phyloP scores from a whole-genome alignment of 441 rosid species.

The Erysimum cheiri region DNA sequence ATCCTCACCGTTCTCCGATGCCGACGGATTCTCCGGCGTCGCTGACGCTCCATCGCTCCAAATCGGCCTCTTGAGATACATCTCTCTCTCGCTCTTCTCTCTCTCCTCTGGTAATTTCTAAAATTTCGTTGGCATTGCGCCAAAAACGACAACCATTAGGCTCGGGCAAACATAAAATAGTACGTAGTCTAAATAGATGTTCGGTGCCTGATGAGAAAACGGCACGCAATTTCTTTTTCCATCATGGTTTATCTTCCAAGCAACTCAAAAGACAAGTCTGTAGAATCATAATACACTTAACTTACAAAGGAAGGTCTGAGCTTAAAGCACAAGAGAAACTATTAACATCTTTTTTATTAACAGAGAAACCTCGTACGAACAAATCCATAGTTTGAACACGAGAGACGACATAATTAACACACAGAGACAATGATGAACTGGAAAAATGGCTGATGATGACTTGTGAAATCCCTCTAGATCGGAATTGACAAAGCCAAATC shows the following conservation, averaged over 20 bases:
- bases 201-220: not conserved
- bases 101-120: not conserved
- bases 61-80: slow-evolving; percentile 74
- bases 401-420: slow-evolving; percentile 20
- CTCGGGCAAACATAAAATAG: not conserved
- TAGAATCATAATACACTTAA: slow-evolving; percentile 16
- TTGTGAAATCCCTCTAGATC: slow-evolving; percentile 29
- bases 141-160: slow-evolving; percentile 25
- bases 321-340: slow-evolving; percentile 3
- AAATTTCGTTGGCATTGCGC: not conserved
- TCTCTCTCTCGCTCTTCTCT: slow-evolving; percentile 23
- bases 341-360: slow-evolving; percentile 27
- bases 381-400: slow-evolving; percentile 29
- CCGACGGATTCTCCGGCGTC: slow-evolving; percentile 44
- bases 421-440: slow-evolving; percentile 3
- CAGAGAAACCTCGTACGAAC: slow-evolving; percentile 1
- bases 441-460: slow-evolving; percentile 38
- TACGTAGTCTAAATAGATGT: slow-evolving; percentile 19
- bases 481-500: slow-evolving; percentile 23
- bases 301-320: not conserved
- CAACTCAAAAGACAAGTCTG: slow-evolving; percentile 8
- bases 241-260: slow-evolving; percentile 14
- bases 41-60: slow-evolving; percentile 61
- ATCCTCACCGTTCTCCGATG: slow-evolving; percentile 36
- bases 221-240: slow-evolving; percentile 23